Percentiles rank a stretch among this genome's conserved stretches.
Evolutionary conservation across 2,329 filamentous ascomycete species (phyloP).

Genomic region (Microsporum audouinii): DNA sequence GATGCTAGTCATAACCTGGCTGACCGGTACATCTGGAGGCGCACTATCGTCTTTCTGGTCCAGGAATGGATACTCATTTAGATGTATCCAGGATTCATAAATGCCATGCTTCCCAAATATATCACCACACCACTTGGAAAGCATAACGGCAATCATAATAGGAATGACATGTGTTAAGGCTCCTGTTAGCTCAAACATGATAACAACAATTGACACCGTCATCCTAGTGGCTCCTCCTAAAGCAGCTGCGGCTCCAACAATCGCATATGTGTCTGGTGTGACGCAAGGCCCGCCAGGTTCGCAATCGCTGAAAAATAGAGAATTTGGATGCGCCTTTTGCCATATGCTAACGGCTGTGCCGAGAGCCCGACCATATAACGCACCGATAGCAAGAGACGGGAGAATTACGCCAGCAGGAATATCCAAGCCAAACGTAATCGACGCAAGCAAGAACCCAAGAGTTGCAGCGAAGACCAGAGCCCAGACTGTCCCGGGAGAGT

Average conservation of each 20-base stretch:
- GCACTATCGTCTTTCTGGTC: constrained; percentile 73
- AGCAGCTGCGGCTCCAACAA: constrained; percentile 90
- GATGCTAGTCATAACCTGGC: constrained; percentile 80
- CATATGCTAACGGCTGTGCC: constrained; percentile 83
- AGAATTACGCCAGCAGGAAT: constrained; percentile 93
- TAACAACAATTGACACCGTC: constrained; percentile 96
- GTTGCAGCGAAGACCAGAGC: constrained; percentile 71
- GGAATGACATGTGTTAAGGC: constrained; percentile 92
- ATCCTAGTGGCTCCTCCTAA: constrained; percentile 87
- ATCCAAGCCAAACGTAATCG: constrained; percentile 83
- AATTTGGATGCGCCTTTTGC: constrained; percentile 65
- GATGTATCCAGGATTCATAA: constrained; percentile 95
- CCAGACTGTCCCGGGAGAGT: constrained; percentile 69
- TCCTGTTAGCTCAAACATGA: constrained; percentile 97
- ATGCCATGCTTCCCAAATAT: constrained; percentile 86
- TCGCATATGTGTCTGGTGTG: constrained; percentile 89
- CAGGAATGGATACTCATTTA: constrained; percentile 90
- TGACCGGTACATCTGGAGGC: constrained; percentile 74
- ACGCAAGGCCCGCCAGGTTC: constrained; percentile 79
- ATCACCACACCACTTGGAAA: constrained; percentile 96
- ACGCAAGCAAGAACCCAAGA: constrained; percentile 73
- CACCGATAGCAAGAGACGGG: constrained; percentile 91
- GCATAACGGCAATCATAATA: constrained; percentile 98
- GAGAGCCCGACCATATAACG: constrained; percentile 75
- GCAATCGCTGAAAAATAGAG: constrained; percentile 67